Evolutionary conservation across 768 basidiomycete species (phyloP).

Genomic region (Panus rudis): DNA sequence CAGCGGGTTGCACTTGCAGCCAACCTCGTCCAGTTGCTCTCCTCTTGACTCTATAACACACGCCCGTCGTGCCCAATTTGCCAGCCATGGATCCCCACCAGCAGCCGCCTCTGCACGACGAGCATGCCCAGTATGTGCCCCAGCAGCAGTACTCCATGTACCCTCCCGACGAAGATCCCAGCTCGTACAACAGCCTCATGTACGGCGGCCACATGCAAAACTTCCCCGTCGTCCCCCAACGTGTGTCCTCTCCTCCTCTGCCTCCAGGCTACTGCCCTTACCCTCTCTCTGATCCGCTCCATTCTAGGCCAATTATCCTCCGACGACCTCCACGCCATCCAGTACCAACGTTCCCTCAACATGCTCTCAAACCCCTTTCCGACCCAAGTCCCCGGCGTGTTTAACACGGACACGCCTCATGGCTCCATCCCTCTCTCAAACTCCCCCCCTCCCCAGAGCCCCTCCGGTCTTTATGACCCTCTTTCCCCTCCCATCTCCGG

Average conservation of each 20-base stretch:
- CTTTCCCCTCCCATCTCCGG: conserved; percentile 82
- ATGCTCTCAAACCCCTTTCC: conserved; percentile 57
- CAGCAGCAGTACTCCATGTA: conserved; percentile 28
- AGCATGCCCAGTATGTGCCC: conserved; percentile 21
- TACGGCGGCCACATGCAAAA: conserved; percentile 39
- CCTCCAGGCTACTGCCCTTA: conserved; percentile 35
- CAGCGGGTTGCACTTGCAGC: not conserved
- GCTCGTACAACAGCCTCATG: conserved; percentile 23
- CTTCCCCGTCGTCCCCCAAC: conserved; percentile 59
- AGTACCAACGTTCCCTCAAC: conserved; percentile 51
- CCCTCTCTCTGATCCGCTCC: conserved; percentile 35
- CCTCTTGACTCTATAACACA: conserved; percentile 4
- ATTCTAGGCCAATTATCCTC: conserved; percentile 57
- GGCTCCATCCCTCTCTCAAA: conserved; percentile 52
- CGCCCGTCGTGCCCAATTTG: conserved; percentile 15
- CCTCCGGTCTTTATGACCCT: conserved; percentile 77
- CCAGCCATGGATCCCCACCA: conserved; percentile 13
- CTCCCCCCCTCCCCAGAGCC: conserved; percentile 64
- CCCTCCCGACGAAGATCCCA: conserved; percentile 25
- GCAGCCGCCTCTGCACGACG: conserved; percentile 24
- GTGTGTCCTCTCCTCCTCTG: conserved; percentile 37
- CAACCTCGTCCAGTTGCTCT: not conserved
- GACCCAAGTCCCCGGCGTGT: conserved; percentile 48
- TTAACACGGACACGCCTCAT: conserved; percentile 49
- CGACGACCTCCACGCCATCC: conserved; percentile 58